A percentile compares a stretch with the other conserved stretches of the same genome.
phyloP scores from a whole-genome alignment of 2,329 filamentous ascomycete genomes.

The Colletotrichum phormii region DNA sequence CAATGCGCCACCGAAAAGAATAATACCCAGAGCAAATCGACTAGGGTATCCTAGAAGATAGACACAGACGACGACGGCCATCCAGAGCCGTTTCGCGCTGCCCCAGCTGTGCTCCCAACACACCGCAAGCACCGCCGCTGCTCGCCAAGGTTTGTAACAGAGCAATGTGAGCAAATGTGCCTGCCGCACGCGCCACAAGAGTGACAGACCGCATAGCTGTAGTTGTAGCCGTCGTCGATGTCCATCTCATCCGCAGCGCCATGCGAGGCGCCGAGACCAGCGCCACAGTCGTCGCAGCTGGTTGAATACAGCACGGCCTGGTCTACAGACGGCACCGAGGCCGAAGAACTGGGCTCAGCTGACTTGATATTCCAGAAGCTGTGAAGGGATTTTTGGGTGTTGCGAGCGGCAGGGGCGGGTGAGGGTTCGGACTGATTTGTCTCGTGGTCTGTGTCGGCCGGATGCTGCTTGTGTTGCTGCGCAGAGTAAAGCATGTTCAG shows the following conservation, averaged over 20 bases:
- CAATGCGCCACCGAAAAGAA: not conserved
- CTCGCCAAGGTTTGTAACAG: constrained; percentile 67
- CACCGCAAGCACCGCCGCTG: constrained; percentile 65
- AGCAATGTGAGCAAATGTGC: constrained; percentile 69
- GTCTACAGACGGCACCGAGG: constrained; percentile 62
- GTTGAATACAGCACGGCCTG: constrained; percentile 61
- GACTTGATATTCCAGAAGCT: constrained; percentile 70
- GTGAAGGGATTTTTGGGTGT: constrained; percentile 65
- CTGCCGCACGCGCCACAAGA: constrained; percentile 64
- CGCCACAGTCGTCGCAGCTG: constrained; percentile 67
- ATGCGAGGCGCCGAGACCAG: constrained; percentile 39
- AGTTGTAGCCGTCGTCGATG: constrained; percentile 45
- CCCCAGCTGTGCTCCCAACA: constrained; percentile 51
- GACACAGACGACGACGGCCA: constrained; percentile 35
- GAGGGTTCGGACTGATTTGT: constrained; percentile 32
- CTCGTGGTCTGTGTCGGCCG: constrained; percentile 34
- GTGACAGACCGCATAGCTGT: constrained; percentile 42
- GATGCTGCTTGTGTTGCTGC: constrained; percentile 50
- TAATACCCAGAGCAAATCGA: not conserved
- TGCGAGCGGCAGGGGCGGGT: constrained; percentile 24
- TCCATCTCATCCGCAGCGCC: constrained; percentile 50
- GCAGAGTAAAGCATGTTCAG: constrained; percentile 69
- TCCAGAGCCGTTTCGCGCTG: constrained; percentile 25
- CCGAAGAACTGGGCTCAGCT: constrained; percentile 45
- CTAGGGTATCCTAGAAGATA: not conserved